Percentiles rank a stretch among this genome's conserved stretches.
These are phyloP conservation scores for Volvariella surrecta DNA, from an alignment of 1,284 basidiomycete genomes.

Conservation along the genomic window DNA sequence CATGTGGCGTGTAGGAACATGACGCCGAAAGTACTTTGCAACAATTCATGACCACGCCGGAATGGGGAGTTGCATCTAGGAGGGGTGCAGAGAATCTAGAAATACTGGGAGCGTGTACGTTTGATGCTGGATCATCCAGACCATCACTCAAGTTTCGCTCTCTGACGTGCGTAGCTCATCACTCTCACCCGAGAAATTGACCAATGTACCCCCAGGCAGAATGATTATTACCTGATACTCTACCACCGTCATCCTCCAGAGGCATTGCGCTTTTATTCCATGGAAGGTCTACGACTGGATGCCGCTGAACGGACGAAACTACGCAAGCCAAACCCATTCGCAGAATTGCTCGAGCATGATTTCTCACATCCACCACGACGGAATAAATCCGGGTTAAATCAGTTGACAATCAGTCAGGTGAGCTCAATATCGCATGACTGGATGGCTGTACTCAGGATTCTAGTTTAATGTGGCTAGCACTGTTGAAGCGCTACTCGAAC, in stretches of 20 bases:
- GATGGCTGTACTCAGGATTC: too few species aligned
- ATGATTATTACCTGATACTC: conserved; percentile 27
- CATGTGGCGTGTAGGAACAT: conserved; percentile 10
- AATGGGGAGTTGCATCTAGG: conserved; percentile 5
- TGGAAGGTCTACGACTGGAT: conserved; percentile 29
- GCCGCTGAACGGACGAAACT: conserved; percentile 10
- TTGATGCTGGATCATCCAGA: conserved; percentile 6
- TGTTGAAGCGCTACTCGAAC: conserved; percentile 8
- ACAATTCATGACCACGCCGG: conserved; percentile 7
- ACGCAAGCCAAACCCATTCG: conserved; percentile 10
- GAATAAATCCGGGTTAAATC: neutral
- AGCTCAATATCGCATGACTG: too few species aligned
- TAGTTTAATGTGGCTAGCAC: conserved; percentile 21
- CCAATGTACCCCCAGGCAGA: neutral
- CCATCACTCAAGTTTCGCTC: conserved; percentile 11
- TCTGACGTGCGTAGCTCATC: too few species aligned
- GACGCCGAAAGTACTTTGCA: conserved; percentile 9
- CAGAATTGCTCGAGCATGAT: conserved; percentile 17
- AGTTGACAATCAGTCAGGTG: too few species aligned
- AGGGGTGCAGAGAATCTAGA: conserved; percentile 19
- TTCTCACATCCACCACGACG: conserved; percentile 17
- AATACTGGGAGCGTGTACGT: conserved; percentile 23
- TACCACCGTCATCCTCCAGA: conserved; percentile 40
- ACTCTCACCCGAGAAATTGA: conserved; percentile 11
- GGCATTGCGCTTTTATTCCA: conserved; percentile 47